Base-by-base conservation (phyloP, 306 rosid genomes). In the Erythrophleum fordii region DNA sequence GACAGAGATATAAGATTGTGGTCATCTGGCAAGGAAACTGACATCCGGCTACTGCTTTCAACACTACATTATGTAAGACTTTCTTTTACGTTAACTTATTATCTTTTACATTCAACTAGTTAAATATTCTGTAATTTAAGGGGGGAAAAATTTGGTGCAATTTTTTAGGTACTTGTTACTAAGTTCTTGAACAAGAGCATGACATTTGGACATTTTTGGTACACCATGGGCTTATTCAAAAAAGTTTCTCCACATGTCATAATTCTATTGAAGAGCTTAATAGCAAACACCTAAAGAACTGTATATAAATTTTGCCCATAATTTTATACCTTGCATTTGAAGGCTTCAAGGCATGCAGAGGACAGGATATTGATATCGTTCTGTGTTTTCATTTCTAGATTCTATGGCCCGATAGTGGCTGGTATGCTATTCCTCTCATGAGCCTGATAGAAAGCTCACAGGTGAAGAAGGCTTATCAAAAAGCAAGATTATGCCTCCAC, bases 401-500 rank as follows among this genome's bases (percentile, higher is more conserved):
- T 66, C 78, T 95, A 29, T 86, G 94, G 94, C 83, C 83, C 26
- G 87, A 88, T 68, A 86, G 94, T 86, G 96, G 97, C 11, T 95
- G 99, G 99, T 49, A 60, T 52, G 82, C 93, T 22, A 81, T 90
- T 59, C 89, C 97, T 20, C 77, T 91, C 42, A 81, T 87, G 68
- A 87, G 66, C 85, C 86, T 93, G 48, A 83, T 78, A 77, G 93
- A 90, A 78, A 89, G 90, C 72, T 83, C 94, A 71, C 87, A 88
- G 22, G 95, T 91, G 72, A 95, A 91, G 77, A 91, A 88, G 79
- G 97, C 94, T 69, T 93, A 91, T 58, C 98, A 93, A 87, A 93
- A 91, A 85, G 97, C 98, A 82, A 93, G 95, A 80, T 82, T 95
- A 58, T 91, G 98, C 77, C 90, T 93, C 78, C 97, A 91, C 81